These are phyloP conservation scores for Grosmannia penicillata DNA, from an alignment of 2,329 filamentous ascomycete genomes.

Conservation along the genomic window DNA sequence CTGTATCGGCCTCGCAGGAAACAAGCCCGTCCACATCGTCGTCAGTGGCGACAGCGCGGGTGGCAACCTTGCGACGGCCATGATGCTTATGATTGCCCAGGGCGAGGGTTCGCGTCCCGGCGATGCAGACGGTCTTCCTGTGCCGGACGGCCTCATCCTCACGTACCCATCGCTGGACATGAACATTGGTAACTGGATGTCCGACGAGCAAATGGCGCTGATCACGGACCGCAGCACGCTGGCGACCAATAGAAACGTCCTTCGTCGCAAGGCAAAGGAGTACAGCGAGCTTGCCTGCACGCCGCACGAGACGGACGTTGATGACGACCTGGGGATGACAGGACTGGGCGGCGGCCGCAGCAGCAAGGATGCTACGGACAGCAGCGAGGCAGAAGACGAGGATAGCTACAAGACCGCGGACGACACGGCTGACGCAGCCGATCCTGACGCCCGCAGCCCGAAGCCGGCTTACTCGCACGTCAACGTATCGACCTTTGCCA, in stretches of 20 bases:
- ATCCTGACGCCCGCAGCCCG: conserved; percentile 4
- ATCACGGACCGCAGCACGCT: conserved; percentile 72
- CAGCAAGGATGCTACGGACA: background rate
- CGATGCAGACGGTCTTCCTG: conserved; percentile 37
- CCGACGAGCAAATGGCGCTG: conserved; percentile 89
- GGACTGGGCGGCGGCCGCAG: background rate
- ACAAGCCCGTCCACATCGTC: conserved; percentile 50
- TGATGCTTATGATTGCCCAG: conserved; percentile 82
- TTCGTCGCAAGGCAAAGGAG: conserved; percentile 75
- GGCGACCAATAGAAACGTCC: conserved; percentile 62
- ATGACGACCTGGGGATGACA: conserved; percentile 44
- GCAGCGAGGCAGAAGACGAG: background rate
- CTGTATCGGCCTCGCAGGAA: conserved; percentile 60
- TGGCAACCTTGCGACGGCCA: conserved; percentile 65
- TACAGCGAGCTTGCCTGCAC: conserved; percentile 76
- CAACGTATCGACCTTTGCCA: conserved; percentile 4
- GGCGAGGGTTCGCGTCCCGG: conserved; percentile 45
- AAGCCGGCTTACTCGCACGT: conserved; percentile 9
- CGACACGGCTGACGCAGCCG: background rate
- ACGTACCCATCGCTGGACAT: conserved; percentile 88
- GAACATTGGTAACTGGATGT: conserved; percentile 99
- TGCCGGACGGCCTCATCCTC: conserved; percentile 67
- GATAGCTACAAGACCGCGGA: conserved; percentile 1
- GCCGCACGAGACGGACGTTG: conserved; percentile 64
- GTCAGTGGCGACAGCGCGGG: conserved; percentile 71